Evolutionary conservation across 208 protist genomes (phyloP).

Genomic region (Endotrypanum monterogeii): DNA sequence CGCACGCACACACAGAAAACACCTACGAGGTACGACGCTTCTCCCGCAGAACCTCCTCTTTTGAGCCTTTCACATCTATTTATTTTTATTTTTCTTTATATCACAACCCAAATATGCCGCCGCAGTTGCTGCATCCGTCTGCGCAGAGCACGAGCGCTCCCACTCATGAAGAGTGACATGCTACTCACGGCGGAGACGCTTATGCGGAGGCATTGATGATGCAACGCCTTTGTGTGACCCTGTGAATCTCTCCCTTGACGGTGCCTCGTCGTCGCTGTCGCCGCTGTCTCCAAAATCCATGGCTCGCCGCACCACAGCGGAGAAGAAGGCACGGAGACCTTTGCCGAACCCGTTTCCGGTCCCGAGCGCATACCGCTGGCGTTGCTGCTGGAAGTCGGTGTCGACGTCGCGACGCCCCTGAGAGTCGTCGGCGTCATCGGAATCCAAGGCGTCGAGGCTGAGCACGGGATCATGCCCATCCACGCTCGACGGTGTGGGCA

Average conservation of each 20-base stretch:
- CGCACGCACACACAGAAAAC: neutral
- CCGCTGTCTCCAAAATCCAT: conserved; percentile 44
- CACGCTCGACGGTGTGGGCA: neutral
- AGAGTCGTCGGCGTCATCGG: conserved; percentile 23
- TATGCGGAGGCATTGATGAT: conserved; percentile 5
- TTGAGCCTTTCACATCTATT: neutral
- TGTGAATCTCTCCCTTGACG: neutral
- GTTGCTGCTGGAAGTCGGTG: neutral
- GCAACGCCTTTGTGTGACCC: neutral
- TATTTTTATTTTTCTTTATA: neutral
- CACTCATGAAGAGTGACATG: too few species aligned
- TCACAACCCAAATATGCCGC: neutral
- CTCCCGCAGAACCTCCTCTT: neutral
- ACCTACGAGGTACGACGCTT: too few species aligned
- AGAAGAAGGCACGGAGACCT: conserved; percentile 35
- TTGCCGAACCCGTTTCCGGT: conserved; percentile 14
- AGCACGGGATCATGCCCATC: neutral
- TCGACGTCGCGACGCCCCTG: neutral
- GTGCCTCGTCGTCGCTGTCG: conserved; percentile 23
- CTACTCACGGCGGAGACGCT: conserved; percentile 23
- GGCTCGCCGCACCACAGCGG: conserved; percentile 46
- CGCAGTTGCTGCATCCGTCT: too few species aligned
- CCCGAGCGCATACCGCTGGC: conserved; percentile 21
- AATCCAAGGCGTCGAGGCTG: conserved; percentile 20
- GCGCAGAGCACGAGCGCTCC: neutral